A percentile compares a stretch with the other conserved stretches of the same genome.
Conservation (phyloP, 371 early-diverging fungal species). For the Circinella minor region DNA sequence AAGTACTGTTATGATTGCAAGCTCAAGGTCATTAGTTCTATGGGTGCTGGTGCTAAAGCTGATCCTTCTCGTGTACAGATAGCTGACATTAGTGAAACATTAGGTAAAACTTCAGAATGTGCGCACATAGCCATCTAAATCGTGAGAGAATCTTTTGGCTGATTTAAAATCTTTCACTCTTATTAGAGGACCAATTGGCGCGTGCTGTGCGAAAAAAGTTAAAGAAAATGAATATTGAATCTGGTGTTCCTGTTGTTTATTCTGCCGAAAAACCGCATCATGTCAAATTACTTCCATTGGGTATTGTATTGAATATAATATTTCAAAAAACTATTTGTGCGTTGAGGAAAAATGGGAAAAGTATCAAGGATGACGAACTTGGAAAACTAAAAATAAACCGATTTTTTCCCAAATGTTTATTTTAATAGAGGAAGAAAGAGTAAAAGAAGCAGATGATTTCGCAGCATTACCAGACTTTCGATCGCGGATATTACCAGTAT, state of each 20-base stretch:
- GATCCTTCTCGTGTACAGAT: conserved; percentile 94
- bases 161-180: background rate
- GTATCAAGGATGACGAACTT: too few species aligned
- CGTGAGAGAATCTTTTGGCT: background rate
- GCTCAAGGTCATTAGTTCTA: conserved; percentile 83
- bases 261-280: conserved; percentile 88
- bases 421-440: conserved; percentile 69
- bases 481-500: conserved; percentile 83
- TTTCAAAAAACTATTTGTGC: too few species aligned
- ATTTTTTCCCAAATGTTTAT: background rate
- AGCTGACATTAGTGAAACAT: conserved; percentile 92
- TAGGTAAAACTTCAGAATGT: conserved; percentile 55
- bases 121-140: background rate
- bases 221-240: conserved; percentile 69
- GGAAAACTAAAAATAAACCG: background rate
- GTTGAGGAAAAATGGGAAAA: too few species aligned
- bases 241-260: conserved; percentile 87
- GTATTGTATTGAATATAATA: conserved; percentile 18
- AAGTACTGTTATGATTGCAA: conserved; percentile 79
- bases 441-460: conserved; percentile 85
- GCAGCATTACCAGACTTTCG: conserved; percentile 90
- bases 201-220: conserved; percentile 80
- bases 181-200: conserved; percentile 90
- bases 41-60: conserved; percentile 95
- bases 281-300: conserved; percentile 80